A percentile compares a stretch with the other conserved stretches of the same genome.
These are phyloP conservation scores for Auricularia sp. DNA, from an alignment of 768 basidiomycete species.

Conservation along the genomic window DNA sequence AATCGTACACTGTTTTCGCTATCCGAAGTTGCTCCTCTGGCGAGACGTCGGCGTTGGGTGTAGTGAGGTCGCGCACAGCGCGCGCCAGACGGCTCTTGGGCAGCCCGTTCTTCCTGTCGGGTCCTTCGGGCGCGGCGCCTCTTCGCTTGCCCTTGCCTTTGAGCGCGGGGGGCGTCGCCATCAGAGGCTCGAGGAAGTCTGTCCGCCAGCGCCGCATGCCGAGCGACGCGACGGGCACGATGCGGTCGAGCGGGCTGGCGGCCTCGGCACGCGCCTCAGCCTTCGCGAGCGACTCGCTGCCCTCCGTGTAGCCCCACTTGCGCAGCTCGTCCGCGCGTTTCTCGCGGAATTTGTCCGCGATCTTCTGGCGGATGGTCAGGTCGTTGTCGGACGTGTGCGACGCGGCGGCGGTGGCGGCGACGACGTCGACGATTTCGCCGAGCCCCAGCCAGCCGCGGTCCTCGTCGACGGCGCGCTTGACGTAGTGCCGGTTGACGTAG, in stretches of 20 bases:
- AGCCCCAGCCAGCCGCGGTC: slow-evolving; percentile 70
- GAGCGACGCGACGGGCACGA: slow-evolving; percentile 53
- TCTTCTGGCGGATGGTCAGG: slow-evolving; percentile 34
- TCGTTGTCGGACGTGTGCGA: background rate
- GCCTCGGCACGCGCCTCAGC: slow-evolving; percentile 70
- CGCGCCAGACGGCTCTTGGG: slow-evolving; percentile 63
- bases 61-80: slow-evolving; percentile 52
- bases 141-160: slow-evolving; percentile 42
- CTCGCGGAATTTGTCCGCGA: slow-evolving; percentile 49
- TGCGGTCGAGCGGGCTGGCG: slow-evolving; percentile 55
- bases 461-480: slow-evolving; percentile 69
- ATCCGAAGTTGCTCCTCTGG: slow-evolving; percentile 38
- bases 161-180: slow-evolving; percentile 39
- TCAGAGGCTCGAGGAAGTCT: slow-evolving; percentile 60
- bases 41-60: slow-evolving; percentile 28
- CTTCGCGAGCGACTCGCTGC: slow-evolving; percentile 35
- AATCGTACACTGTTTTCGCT: slow-evolving; percentile 40
- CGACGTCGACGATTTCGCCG: slow-evolving; percentile 51
- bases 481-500: slow-evolving; percentile 62
- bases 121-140: background rate
- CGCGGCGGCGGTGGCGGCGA: slow-evolving; percentile 34
- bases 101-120: slow-evolving; percentile 7
- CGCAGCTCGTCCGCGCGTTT: slow-evolving; percentile 50
- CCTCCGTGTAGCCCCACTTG: slow-evolving; percentile 60
- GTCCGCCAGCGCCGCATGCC: slow-evolving; percentile 64